Evolutionary conservation across 1,284 basidiomycete genomes (phyloP).

Genomic region (Singerocomus rubriflavus): DNA sequence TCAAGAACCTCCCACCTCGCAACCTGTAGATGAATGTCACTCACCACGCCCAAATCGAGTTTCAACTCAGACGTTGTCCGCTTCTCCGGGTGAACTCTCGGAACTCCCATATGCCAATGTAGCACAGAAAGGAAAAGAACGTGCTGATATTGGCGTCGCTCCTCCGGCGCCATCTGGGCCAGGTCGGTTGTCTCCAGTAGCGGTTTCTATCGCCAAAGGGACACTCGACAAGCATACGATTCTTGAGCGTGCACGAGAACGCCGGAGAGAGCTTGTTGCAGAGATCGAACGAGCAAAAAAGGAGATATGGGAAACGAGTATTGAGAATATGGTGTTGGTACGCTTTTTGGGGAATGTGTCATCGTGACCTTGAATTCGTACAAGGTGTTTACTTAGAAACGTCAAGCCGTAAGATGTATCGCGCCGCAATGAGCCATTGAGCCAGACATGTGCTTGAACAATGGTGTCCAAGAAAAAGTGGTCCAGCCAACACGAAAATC

Average conservation of each 20-base stretch:
- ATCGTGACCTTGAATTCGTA: background rate
- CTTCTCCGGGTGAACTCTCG: background rate
- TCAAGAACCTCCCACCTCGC: constrained; percentile 9
- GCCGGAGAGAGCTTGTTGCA: constrained; percentile 47
- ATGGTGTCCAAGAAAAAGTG: too few relatives aligned
- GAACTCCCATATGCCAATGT: background rate
- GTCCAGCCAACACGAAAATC: background rate
- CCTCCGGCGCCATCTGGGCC: constrained; percentile 12
- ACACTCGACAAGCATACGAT: constrained; percentile 37
- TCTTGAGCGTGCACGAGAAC: constrained; percentile 49
- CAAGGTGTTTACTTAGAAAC: background rate
- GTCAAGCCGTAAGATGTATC: background rate
- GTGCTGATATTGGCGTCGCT: constrained; percentile 2
- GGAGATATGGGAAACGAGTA: constrained; percentile 69
- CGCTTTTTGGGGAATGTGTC: constrained; percentile 43
- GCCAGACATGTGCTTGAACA: background rate
- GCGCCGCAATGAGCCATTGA: background rate
- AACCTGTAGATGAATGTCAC: background rate
- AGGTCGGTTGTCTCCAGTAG: constrained; percentile 13
- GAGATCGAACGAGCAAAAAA: constrained; percentile 60
- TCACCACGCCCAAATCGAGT: background rate
- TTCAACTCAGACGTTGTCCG: background rate
- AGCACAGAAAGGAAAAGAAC: constrained; percentile 24
- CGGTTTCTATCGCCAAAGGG: constrained; percentile 4
- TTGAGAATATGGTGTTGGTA: constrained; percentile 67